Conservation (phyloP, 352 stramenopile species). For the Vaucheria bursata region DNA sequence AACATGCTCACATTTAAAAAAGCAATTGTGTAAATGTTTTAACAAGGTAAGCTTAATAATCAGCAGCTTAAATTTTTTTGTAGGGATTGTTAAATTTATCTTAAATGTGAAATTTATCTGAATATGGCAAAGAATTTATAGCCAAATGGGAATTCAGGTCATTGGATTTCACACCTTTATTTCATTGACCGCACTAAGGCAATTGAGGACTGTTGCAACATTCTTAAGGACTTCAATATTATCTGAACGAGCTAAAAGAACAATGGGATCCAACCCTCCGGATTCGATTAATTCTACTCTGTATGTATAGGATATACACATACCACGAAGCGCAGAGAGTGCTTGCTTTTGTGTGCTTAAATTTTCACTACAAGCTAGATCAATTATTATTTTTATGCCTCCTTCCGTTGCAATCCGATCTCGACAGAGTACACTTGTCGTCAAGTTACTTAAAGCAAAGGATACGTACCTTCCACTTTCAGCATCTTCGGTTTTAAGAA, state of each 20-base stretch:
- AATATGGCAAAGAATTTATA: too few species aligned
- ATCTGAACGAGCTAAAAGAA: slow-evolving; percentile 83
- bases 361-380: slow-evolving; percentile 84
- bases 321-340: slow-evolving; percentile 74
- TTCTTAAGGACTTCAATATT: slow-evolving; percentile 74
- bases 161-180: too few species aligned
- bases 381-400: slow-evolving; percentile 81
- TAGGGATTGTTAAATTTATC: too few species aligned
- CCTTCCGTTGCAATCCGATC: slow-evolving; percentile 80
- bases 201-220: slow-evolving; percentile 82
- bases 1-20: too few species aligned
- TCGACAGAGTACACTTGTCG: slow-evolving; percentile 82
- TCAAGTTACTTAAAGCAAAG: slow-evolving; percentile 85
- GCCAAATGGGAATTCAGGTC: too few species aligned
- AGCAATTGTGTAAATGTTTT: too few species aligned
- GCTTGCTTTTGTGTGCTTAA: slow-evolving; percentile 79
- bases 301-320: slow-evolving; percentile 83
- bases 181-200: slow-evolving; percentile 80
- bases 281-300: slow-evolving; percentile 73
- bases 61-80: too few species aligned
- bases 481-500: slow-evolving; percentile 71
- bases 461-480: slow-evolving; percentile 74
- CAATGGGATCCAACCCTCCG: slow-evolving; percentile 84
- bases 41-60: too few species aligned
- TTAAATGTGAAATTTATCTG: too few species aligned